phyloP scores from a whole-genome alignment of 2,329 filamentous ascomycete genomes.

The Diatrype stigma region DNA sequence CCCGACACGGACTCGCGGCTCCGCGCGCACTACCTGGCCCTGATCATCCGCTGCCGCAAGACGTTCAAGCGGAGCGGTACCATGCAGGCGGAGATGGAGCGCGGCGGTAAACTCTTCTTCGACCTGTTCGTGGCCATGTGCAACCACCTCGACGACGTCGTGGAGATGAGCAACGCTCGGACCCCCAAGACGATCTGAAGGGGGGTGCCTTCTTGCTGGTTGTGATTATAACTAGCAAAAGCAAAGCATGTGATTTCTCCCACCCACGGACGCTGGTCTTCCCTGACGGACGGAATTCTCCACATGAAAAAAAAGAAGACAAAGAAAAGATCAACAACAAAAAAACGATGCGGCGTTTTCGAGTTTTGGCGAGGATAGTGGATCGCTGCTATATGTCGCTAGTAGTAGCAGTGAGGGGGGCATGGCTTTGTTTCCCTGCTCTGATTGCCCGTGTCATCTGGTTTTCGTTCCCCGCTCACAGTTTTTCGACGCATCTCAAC shows the following conservation, averaged over 20 bases:
- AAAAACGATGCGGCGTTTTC: slow-evolving; percentile 7
- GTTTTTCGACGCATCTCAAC: slow-evolving; percentile 11
- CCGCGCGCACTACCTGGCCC: slow-evolving; percentile 92
- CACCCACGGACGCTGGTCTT: neutral
- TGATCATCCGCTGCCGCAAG: slow-evolving; percentile 95
- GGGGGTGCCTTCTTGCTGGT: slow-evolving; percentile 1
- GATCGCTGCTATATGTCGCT: neutral
- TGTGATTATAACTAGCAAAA: no score
- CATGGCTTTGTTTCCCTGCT: slow-evolving; percentile 12
- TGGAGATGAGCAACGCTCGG: slow-evolving; percentile 72
- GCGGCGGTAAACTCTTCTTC: slow-evolving; percentile 92
- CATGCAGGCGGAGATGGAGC: slow-evolving; percentile 98
- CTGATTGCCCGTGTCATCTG: slow-evolving; percentile 28
- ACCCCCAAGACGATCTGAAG: slow-evolving; percentile 54
- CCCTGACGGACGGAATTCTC: neutral
- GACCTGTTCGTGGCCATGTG: slow-evolving; percentile 97
- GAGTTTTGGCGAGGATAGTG: neutral
- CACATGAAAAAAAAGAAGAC: no score
- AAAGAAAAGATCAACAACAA: no score
- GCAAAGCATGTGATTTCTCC: no score
- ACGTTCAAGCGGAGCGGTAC: slow-evolving; percentile 98
- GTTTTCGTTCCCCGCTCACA: slow-evolving; percentile 33
- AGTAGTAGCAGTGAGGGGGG: neutral
- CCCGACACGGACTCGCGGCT: slow-evolving; percentile 88
- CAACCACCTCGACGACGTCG: slow-evolving; percentile 95